Conservation (phyloP, 371 early-diverging fungal species). For the Thermomucor indicae-seudaticae region DNA sequence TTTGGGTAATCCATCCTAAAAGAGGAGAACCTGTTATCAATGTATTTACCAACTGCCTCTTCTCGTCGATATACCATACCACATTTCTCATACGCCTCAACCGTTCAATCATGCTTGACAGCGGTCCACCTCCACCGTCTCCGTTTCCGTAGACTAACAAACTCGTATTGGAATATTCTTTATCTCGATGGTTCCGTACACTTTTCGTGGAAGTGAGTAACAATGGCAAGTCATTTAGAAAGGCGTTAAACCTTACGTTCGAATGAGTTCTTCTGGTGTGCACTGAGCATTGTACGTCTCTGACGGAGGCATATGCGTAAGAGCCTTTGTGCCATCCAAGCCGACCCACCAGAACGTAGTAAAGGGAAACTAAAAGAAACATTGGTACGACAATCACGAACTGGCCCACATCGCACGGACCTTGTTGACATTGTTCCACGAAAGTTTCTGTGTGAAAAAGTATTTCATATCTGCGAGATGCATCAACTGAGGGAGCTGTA, state of each 20-base stretch:
- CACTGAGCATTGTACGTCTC: constrained; percentile 54
- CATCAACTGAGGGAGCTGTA: constrained; percentile 86
- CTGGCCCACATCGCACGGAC: constrained; percentile 2
- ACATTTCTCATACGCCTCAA: constrained; percentile 69
- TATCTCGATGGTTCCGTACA: constrained; percentile 34
- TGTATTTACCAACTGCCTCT: background rate
- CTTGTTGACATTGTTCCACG: constrained; percentile 98
- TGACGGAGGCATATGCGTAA: constrained; percentile 85
- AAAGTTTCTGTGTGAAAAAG: constrained; percentile 97
- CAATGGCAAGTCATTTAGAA: background rate
- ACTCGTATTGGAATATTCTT: constrained; percentile 61
- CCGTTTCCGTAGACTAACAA: constrained; percentile 91
- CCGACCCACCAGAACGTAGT: constrained; percentile 89
- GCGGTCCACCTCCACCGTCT: constrained; percentile 96
- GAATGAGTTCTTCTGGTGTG: constrained; percentile 11
- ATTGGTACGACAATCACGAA: background rate
- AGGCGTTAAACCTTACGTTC: constrained; percentile 14
- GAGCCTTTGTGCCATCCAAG: constrained; percentile 63
- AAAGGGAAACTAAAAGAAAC: constrained; percentile 70
- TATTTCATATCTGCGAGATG: constrained; percentile 78
- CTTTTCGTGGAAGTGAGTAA: constrained; percentile 7
- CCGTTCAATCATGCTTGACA: constrained; percentile 83
- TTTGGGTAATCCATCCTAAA: constrained; percentile 71
- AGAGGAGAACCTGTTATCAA: background rate
- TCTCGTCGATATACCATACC: constrained; percentile 21